Evolutionary conservation across 345 rosid genomes (phyloP), one percentile per base, ranked within the genome.

Genomic region (Boechera divaricarpa): DNA sequence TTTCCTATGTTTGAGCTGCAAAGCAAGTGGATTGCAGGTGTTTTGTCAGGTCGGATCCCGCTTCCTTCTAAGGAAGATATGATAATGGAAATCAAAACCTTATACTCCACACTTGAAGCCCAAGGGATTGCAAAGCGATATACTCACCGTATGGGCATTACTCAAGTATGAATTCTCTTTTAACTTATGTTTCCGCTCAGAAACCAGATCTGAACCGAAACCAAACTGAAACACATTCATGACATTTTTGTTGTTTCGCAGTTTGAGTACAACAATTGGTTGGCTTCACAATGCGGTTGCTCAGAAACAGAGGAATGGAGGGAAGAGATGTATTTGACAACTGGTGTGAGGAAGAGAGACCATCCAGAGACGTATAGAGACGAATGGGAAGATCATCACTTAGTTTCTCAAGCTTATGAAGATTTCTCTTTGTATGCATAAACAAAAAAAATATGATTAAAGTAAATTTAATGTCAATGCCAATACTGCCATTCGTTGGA

Each of bases 21-120:
- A 85, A 88, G 92, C 91, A 88, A 87, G 82, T 94, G 97, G 98
- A 83, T 94, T 61, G 93, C 97, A 0, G 89, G 93, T 71, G 83
- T 77, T 76, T 81, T 94, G 72, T 92, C 95, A 4, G 94, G 97
- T 75, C 83, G 90, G 39, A 74, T 89, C 29, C 51, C 28, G 26
- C 92, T 92, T 66, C 97, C 97, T 18, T 83, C 85, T 0, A 67
- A 78, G 41, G 87, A 86, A 75, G 86, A 87, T 73, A 94, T 92
- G 97, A 83, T 81, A 88, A 82, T 82, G 57, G 91, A 87, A 12
- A 65, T 86, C 29, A 63, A 83, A 72, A 69, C 82, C 26, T 84
- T 88, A n/a, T 90, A 92, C 51, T 49, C 79, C 1, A 28, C 74
- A 15, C 90, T 88, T 15, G 87, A 90, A 83, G 83, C 87, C 29